Base-by-base conservation (phyloP, 805 yeast species). In the Hanseniaspora thailandica region DNA sequence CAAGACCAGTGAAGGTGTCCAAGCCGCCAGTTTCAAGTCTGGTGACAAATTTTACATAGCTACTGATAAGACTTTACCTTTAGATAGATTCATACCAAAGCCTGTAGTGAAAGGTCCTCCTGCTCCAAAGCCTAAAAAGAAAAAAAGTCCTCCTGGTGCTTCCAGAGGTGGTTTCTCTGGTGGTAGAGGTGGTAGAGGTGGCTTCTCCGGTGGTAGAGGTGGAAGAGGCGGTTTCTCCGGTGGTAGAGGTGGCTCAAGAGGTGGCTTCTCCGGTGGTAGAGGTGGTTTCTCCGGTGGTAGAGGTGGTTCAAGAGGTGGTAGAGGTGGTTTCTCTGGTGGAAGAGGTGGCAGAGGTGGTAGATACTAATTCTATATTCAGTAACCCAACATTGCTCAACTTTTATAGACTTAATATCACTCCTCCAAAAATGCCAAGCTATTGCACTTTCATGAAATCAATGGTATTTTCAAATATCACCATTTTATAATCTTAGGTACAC, bases 41-140 rank as follows among this genome's bases (percentile, higher is more conserved):
- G 98, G 97, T 61, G 98, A 93, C 71, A 89, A 89, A 72, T 90
- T 93, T 68, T 93, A 72, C 74, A 93, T 93, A 70, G 95, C 89
- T 55, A 86, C 94, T 52, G 97, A 93, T 71, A 93, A 93, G 71
- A 76, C 93, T 61, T 79, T 93, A 60, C 99, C 99, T 45, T 72
- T 93, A 59, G 98, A 93, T 64, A 82, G 98, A 74, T 93, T 93
- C 74, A 75, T 93, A 69, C 99, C 99, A 59, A 87, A 90, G 73
- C 95, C 99, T 49, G 86, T 86, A 74, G 82, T 78, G 54, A 78
- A 78, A 45, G 90, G 89, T 39, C 93, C 95, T 59, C 84, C 83
- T 66, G 82, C 84, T 60, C 79, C 84, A 68, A 82, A 75, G 71
- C 81, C 79, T 74, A 75, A 81, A 69, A 73, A 79, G 62, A 72